Conservation (phyloP, 768 basidiomycete genomes). For the Amanita exitialis region DNA sequence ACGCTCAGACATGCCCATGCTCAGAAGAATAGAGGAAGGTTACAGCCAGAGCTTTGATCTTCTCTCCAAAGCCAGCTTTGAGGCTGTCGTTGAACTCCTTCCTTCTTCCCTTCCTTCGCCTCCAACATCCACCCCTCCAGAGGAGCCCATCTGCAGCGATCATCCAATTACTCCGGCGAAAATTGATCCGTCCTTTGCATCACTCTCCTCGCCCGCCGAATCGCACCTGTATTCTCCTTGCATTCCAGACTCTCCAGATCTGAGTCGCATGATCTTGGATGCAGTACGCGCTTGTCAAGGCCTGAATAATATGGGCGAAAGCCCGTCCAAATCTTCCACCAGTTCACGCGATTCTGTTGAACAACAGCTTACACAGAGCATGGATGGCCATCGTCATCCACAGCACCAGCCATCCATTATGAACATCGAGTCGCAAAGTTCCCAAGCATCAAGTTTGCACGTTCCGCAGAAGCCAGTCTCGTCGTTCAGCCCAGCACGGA, state of each 20-base stretch:
- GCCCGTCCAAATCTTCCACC: constrained; percentile 18
- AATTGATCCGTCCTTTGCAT: constrained; percentile 15
- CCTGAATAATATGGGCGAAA: constrained; percentile 1
- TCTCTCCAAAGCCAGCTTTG: not conserved
- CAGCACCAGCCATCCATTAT: not conserved
- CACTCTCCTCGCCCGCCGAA: constrained; percentile 16
- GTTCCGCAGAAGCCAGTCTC: not conserved
- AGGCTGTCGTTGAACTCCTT: not conserved
- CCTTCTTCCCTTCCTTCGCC: not conserved
- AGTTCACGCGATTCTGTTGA: constrained; percentile 35
- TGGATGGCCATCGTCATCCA: not conserved
- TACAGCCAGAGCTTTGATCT: constrained; percentile 9
- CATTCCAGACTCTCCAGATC: constrained; percentile 9
- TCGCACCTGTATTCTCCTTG: constrained; percentile 4
- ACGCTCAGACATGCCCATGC: constrained; percentile 32
- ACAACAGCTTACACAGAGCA: constrained; percentile 35
- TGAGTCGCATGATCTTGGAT: constrained; percentile 9
- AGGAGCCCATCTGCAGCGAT: not conserved
- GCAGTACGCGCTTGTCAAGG: not conserved
- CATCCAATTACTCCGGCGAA: constrained; percentile 10
- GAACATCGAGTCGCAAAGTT: not conserved
- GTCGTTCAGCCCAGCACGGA: constrained; percentile 11
- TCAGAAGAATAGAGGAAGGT: constrained; percentile 34
- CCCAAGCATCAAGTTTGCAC: not conserved
- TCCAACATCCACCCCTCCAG: not conserved